Percentiles rank a stretch among this genome's conserved stretches.
phyloP scores from a whole-genome alignment of 2,329 filamentous ascomycete species.

The Fusarium coffeatum region DNA sequence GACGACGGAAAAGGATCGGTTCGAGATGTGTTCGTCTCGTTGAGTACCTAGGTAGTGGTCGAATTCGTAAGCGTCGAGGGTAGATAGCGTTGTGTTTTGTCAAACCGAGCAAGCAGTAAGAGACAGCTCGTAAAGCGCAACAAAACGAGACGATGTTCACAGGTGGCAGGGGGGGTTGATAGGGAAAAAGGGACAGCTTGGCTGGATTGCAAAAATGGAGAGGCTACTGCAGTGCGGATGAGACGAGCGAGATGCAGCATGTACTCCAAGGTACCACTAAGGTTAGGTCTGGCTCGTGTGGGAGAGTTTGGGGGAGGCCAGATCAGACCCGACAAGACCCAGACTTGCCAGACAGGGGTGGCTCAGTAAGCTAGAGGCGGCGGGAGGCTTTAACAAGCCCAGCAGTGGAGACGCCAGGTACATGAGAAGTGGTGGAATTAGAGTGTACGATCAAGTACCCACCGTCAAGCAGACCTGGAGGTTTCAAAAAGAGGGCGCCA shows the following conservation, averaged over 20 bases:
- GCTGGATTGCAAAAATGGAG: constrained; percentile 42
- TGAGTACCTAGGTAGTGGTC: constrained; percentile 11
- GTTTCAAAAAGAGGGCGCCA: constrained; percentile 43
- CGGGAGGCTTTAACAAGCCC: constrained; percentile 37
- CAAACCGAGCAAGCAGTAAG: constrained; percentile 22
- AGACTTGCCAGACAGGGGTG: constrained; percentile 18
- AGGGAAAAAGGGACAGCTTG: constrained; percentile 45
- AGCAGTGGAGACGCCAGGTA: constrained; percentile 30
- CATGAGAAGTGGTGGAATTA: constrained; percentile 5
- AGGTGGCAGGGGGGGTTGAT: constrained; percentile 30
- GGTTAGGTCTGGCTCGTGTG: constrained; percentile 21
- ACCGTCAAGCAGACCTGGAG: constrained; percentile 19
- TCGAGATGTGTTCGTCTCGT: constrained; percentile 27
- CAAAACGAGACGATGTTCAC: constrained; percentile 19
- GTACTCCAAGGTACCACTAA: neutral
- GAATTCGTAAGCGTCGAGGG: constrained; percentile 21
- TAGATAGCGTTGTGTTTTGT: constrained; percentile 20
- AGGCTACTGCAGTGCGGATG: constrained; percentile 33
- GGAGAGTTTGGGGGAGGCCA: constrained; percentile 42
- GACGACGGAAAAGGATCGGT: constrained; percentile 30
- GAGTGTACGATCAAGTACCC: constrained; percentile 8
- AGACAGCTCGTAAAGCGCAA: constrained; percentile 40
- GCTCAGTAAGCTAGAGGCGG: constrained; percentile 20
- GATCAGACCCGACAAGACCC: constrained; percentile 34
- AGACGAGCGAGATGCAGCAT: constrained; percentile 27